Conservation (phyloP, 78 protist genomes). For the Cavenderia fasciculata region DNA sequence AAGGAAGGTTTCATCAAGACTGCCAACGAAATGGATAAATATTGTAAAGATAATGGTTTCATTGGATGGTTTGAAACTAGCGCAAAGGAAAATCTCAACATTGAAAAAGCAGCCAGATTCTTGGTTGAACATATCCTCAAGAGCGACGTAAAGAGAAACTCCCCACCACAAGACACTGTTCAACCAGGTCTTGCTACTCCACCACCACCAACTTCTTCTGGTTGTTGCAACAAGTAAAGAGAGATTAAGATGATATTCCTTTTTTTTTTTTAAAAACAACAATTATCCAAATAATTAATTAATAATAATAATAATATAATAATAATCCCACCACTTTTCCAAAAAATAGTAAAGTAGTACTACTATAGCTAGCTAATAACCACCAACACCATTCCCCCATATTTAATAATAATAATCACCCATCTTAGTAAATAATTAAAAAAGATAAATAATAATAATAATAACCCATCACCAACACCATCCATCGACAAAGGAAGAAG, state of each 20-base stretch:
- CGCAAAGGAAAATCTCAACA: constrained; percentile 91
- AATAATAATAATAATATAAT: not conserved
- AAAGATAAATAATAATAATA: too few species aligned
- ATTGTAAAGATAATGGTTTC: constrained; percentile 88
- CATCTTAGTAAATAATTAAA: too few species aligned
- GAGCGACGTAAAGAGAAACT: constrained; percentile 74
- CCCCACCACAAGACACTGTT: constrained; percentile 14
- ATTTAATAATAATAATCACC: too few species aligned
- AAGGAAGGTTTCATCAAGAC: constrained; percentile 77
- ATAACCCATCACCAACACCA: too few species aligned
- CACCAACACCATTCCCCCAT: too few species aligned
- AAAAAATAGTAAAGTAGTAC: not conserved
- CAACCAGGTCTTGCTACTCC: constrained; percentile 4
- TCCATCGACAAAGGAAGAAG: too few species aligned
- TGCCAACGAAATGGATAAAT: constrained; percentile 88
- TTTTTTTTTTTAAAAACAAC: not conserved
- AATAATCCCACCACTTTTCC: not conserved
- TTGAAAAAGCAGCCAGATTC: constrained; percentile 83
- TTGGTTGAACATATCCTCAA: constrained; percentile 88
- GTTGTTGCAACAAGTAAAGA: constrained; percentile 57
- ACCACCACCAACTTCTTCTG: constrained; percentile 17
- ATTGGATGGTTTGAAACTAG: constrained; percentile 92
- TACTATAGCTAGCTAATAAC: too few species aligned
- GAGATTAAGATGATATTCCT: too few species aligned
- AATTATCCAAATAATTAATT: not conserved